Evolutionary conservation across 176 grass and related monocot species (phyloP).

Genomic region (Raddia distichophylla): DNA sequence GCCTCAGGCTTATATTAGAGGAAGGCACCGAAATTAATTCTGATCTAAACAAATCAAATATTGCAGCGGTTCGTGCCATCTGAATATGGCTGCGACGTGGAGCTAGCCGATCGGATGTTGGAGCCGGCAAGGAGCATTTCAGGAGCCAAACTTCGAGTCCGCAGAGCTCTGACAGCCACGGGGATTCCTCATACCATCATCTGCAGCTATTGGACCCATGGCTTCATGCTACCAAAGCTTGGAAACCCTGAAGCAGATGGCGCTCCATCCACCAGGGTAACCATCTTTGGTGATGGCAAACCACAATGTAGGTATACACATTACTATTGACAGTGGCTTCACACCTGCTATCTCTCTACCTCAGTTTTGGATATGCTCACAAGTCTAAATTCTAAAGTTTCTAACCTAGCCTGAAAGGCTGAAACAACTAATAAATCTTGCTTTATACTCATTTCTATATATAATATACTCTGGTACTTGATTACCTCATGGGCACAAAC

Average conservation of each 20-base stretch:
- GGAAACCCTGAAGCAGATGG: neutral
- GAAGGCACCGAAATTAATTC: too few species aligned
- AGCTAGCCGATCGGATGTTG: neutral
- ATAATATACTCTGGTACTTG: too few species aligned
- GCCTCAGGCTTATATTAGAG: too few species aligned
- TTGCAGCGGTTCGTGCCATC: constrained; percentile 41
- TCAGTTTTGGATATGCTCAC: too few species aligned
- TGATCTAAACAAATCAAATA: too few species aligned
- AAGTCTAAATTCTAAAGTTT: too few species aligned
- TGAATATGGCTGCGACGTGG: constrained; percentile 50
- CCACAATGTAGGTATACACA: neutral
- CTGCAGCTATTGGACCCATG: constrained; percentile 43
- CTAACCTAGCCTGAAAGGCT: too few species aligned
- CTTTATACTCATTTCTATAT: too few species aligned
- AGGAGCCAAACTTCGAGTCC: neutral
- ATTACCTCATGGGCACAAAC: too few species aligned
- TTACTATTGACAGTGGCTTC: neutral
- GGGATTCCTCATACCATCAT: constrained; percentile 52
- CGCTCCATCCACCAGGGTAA: constrained; percentile 8
- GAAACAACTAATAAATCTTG: too few species aligned
- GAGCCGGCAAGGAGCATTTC: constrained; percentile 47
- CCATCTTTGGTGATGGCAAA: constrained; percentile 47
- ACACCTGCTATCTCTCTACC: too few species aligned
- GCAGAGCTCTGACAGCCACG: neutral
- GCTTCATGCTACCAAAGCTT: constrained; percentile 14